Evolutionary conservation across 2,329 filamentous ascomycete species (phyloP).

Genomic region (Lachnellula arida): DNA sequence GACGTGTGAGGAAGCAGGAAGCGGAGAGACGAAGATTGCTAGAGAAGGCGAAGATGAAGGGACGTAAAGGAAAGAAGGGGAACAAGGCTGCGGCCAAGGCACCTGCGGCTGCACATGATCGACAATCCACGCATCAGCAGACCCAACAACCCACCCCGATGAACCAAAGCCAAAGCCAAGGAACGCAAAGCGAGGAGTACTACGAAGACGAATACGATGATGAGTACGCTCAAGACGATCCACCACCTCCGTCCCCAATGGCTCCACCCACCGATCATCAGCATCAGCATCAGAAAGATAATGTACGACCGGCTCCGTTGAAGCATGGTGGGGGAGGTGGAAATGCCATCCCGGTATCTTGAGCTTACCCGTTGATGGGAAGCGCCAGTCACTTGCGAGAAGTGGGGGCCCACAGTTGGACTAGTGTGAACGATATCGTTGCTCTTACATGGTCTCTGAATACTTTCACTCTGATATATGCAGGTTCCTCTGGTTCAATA

Average conservation of each 20-base stretch:
- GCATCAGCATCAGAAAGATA: conserved; percentile 9
- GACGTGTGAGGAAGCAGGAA: conserved; percentile 74
- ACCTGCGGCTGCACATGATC: conserved; percentile 20
- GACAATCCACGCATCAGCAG: conserved; percentile 26
- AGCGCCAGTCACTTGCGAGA: background rate
- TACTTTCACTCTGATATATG: background rate
- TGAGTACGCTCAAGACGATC: conserved; percentile 32
- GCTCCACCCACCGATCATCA: conserved; percentile 6
- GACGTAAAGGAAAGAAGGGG: conserved; percentile 80
- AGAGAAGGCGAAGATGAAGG: conserved; percentile 93
- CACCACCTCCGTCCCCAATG: conserved; percentile 22
- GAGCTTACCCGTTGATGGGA: background rate
- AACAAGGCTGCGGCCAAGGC: conserved; percentile 46
- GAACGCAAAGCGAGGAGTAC: conserved; percentile 45
- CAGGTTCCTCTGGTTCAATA: background rate
- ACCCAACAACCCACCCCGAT: conserved; percentile 34
- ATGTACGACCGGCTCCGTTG: conserved; percentile 11
- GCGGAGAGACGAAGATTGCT: conserved; percentile 80
- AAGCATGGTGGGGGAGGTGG: conserved; percentile 6
- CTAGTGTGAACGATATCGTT: background rate
- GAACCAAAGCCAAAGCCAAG: conserved; percentile 32
- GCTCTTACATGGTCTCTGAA: background rate
- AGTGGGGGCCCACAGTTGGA: background rate
- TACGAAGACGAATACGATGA: conserved; percentile 46
- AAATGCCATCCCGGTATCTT: conserved; percentile 7